Conservation (phyloP, 1,139 yeast species). For the Yamadazyma friedrichii region DNA sequence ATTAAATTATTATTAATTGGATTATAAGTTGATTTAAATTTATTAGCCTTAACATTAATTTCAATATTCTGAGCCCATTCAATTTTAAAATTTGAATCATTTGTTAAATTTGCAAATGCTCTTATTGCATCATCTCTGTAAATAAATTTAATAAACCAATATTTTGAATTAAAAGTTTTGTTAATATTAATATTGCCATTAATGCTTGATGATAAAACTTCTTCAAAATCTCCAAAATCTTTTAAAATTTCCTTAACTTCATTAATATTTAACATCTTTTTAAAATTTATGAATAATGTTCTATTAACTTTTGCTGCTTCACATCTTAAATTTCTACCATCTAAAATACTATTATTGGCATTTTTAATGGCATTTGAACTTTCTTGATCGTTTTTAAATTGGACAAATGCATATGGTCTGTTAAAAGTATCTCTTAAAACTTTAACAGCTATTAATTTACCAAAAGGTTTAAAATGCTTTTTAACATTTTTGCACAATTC, state of each 20-base stretch:
- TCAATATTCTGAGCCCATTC: conserved; percentile 88
- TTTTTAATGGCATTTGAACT: conserved; percentile 65
- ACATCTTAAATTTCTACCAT: conserved; percentile 79
- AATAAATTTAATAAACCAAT: conserved; percentile 81
- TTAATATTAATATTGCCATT: conserved; percentile 27
- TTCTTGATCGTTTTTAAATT: conserved; percentile 69
- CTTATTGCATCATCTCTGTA: conserved; percentile 89
- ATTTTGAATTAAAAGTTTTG: conserved; percentile 22
- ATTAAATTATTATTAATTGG: neutral
- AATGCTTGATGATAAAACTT: conserved; percentile 51
- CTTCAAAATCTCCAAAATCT: conserved; percentile 74
- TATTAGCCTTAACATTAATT: conserved; percentile 5
- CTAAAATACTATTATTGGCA: conserved; percentile 68
- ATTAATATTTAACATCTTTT: conserved; percentile 21
- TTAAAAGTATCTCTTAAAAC: conserved; percentile 80
- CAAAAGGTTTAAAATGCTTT: conserved; percentile 65
- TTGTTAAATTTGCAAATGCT: conserved; percentile 72
- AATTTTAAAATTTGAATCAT: conserved; percentile 52
- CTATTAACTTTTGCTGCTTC: conserved; percentile 91
- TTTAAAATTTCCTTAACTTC: conserved; percentile 40
- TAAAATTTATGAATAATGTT: conserved; percentile 59
- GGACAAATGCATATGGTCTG: conserved; percentile 94
- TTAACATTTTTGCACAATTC: conserved; percentile 68
- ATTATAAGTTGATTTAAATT: neutral
- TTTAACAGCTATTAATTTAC: conserved; percentile 70